phyloP scores from a whole-genome alignment of 148 eudicot genomes.

The Dianthus caryophyllus region DNA sequence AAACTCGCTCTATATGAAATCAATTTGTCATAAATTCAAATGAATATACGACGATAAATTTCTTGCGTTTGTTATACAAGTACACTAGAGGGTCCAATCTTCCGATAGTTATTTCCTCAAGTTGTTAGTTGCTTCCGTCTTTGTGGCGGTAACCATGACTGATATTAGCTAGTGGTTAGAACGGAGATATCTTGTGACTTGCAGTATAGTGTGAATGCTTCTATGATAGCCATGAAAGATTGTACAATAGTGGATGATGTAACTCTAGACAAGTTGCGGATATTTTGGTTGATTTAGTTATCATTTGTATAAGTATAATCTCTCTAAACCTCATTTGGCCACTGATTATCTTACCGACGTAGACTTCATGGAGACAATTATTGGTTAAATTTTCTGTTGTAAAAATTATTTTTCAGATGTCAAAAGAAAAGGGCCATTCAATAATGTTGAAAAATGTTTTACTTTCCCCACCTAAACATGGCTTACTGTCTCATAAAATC shows the following conservation, averaged over 20 bases:
- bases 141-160: too few species aligned
- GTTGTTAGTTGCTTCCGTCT: background rate
- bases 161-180: too few species aligned
- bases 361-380: background rate
- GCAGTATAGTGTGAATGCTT: background rate
- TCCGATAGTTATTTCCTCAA: background rate
- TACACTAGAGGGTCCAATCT: background rate
- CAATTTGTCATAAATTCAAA: too few species aligned
- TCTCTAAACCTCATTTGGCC: slow-evolving; percentile 1
- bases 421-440: slow-evolving; percentile 13
- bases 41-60: too few species aligned
- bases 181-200: background rate
- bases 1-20: too few species aligned
- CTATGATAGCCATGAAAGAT: background rate
- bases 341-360: background rate
- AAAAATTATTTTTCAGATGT: background rate
- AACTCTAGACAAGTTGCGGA: slow-evolving; percentile 10
- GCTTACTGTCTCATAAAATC: slow-evolving; percentile 20
- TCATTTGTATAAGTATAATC: background rate
- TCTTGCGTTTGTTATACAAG: background rate
- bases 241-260: background rate
- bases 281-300: slow-evolving; percentile 13
- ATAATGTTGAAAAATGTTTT: slow-evolving; percentile 6
- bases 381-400: slow-evolving; percentile 16
- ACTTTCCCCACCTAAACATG: slow-evolving; percentile 21